phyloP scores from a whole-genome alignment of 2,329 filamentous ascomycete genomes.

The Phyllosticta citribraziliensis region DNA sequence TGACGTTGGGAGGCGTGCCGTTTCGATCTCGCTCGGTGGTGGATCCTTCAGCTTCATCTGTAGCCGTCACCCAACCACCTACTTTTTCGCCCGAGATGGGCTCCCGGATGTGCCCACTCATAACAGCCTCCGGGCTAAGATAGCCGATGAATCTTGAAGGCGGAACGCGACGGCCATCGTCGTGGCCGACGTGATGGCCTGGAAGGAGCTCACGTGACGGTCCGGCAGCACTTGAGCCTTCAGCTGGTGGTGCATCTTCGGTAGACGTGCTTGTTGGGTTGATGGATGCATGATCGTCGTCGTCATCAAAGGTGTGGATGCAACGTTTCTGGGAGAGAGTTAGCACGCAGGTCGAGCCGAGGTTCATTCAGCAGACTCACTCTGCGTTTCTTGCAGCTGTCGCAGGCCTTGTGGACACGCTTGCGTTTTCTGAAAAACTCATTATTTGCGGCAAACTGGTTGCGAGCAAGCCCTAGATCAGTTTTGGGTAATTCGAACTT shows the following conservation, averaged over 20 bases:
- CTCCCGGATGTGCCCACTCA: conserved; percentile 30
- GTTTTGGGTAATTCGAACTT: neutral
- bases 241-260: neutral
- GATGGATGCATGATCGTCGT: conserved; percentile 14
- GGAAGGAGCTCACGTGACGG: too few relatives aligned
- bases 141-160: conserved; percentile 36
- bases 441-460: conserved; percentile 32
- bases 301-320: conserved; percentile 32
- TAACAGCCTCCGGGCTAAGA: conserved; percentile 37
- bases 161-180: conserved; percentile 16
- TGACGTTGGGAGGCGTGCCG: neutral
- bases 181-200: neutral
- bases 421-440: conserved; percentile 36
- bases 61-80: conserved; percentile 25
- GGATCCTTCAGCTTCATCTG: conserved; percentile 15
- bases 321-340: conserved; percentile 28
- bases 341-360: neutral
- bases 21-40: neutral
- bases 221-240: neutral
- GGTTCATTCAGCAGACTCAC: conserved; percentile 14
- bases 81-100: conserved; percentile 16
- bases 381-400: conserved; percentile 35
- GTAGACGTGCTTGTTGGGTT: neutral
- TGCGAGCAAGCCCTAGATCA: neutral
- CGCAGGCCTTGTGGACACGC: conserved; percentile 33